Evolutionary conservation across 768 basidiomycete species (phyloP).

Genomic region (Sarcodon aspratus): DNA sequence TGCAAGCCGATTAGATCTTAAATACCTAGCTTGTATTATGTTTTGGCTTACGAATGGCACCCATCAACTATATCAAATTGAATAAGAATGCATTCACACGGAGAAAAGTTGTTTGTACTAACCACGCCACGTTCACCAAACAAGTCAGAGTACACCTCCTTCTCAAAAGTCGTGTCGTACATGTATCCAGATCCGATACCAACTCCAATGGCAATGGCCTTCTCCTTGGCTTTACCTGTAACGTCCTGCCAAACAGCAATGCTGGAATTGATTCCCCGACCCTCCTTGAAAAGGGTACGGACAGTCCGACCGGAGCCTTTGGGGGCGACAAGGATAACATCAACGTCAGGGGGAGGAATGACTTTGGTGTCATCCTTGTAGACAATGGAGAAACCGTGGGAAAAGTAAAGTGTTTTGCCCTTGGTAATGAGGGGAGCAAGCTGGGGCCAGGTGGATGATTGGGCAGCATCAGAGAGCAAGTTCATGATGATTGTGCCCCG

Average conservation of each 20-base stretch:
- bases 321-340: constrained; percentile 98
- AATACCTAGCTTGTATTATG: constrained; percentile 2
- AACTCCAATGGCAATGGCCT: constrained; percentile 89
- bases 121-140: constrained; percentile 99
- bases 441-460: constrained; percentile 88
- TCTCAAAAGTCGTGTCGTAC: constrained; percentile 99
- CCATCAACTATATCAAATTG: constrained; percentile 65
- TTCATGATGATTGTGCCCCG: constrained; percentile 99
- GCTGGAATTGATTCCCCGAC: constrained; percentile 94
- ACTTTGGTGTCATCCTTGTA: constrained; percentile 97
- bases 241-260: constrained; percentile 97
- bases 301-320: constrained; percentile 99
- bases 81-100: constrained; percentile 1
- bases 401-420: constrained; percentile 99
- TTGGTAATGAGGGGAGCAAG: constrained; percentile 93
- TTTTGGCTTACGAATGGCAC: constrained; percentile 69
- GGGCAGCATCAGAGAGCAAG: constrained; percentile 97
- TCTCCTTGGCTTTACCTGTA: constrained; percentile 95
- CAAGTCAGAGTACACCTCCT: constrained; percentile 98
- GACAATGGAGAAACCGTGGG: constrained; percentile 98
- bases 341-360: constrained; percentile 83
- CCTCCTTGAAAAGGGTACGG: constrained; percentile 99
- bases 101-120: constrained; percentile 24
- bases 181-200: constrained; percentile 94
- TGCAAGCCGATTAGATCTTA: constrained; percentile 14